Percentiles rank a stretch among this genome's conserved stretches.
phyloP scores from a whole-genome alignment of 495 filamentous ascomycete genomes.

The Lophiotrema nucula region DNA sequence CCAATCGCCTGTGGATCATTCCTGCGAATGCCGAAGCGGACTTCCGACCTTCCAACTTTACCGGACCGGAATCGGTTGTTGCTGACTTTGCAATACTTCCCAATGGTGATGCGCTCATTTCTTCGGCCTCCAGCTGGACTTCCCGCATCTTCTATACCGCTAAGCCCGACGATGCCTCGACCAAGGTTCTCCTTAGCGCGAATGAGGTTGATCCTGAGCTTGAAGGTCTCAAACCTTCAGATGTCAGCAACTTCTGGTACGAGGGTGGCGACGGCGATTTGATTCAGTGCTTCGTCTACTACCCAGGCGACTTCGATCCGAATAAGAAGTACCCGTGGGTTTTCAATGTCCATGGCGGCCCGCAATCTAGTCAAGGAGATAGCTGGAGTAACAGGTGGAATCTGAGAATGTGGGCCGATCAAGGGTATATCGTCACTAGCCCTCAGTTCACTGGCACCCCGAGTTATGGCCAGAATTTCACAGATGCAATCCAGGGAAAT shows the following conservation, averaged over 20 bases:
- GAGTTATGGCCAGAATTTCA: slow-evolving; percentile 51
- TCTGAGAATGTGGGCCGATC: slow-evolving; percentile 53
- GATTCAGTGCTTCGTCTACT: slow-evolving; percentile 49
- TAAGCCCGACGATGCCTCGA: slow-evolving; percentile 24
- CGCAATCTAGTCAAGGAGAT: slow-evolving; percentile 50
- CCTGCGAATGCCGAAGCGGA: background rate
- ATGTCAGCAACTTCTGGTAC: slow-evolving; percentile 43
- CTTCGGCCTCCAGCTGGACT: slow-evolving; percentile 41
- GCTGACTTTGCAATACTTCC: slow-evolving; percentile 42
- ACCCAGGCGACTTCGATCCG: slow-evolving; percentile 48
- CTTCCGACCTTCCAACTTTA: slow-evolving; percentile 14
- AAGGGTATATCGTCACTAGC: slow-evolving; percentile 52
- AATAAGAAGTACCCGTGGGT: slow-evolving; percentile 51
- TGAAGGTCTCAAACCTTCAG: background rate
- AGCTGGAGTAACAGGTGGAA: slow-evolving; percentile 57
- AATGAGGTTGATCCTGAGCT: slow-evolving; percentile 39
- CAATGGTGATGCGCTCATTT: slow-evolving; percentile 40
- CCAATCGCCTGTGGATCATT: slow-evolving; percentile 22
- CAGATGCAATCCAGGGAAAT: slow-evolving; percentile 48
- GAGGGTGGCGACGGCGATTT: slow-evolving; percentile 32
- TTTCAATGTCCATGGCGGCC: slow-evolving; percentile 54
- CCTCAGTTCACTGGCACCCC: slow-evolving; percentile 55
- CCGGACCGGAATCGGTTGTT: slow-evolving; percentile 6
- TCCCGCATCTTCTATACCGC: slow-evolving; percentile 45
- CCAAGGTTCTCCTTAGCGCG: slow-evolving; percentile 35